phyloP scores from a whole-genome alignment of 2,329 filamentous ascomycete species.

The Colletotrichum gigasporum region DNA sequence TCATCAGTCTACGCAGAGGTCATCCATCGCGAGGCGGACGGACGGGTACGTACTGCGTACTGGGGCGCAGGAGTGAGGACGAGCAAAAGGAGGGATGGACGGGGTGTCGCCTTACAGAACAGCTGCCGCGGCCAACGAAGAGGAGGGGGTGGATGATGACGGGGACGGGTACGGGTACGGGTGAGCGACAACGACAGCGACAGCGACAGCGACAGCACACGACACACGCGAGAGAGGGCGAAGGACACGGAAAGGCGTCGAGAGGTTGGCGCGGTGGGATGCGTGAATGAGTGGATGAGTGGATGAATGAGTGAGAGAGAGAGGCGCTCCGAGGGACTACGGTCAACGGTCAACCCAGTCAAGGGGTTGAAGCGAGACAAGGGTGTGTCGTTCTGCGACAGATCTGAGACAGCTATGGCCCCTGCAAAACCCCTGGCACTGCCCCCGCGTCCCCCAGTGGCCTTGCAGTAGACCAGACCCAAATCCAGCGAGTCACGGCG shows the following conservation, averaged over 20 bases:
- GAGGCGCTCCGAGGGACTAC: not conserved
- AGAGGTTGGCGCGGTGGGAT: not conserved
- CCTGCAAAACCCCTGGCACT: conserved; percentile 37
- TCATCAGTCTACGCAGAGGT: not conserved
- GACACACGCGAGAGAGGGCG: not conserved
- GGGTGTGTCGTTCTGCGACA: conserved; percentile 49
- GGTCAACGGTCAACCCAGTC: conserved; percentile 28
- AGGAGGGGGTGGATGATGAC: too few species aligned
- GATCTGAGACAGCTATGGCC: conserved; percentile 50
- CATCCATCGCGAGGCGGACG: too few species aligned
- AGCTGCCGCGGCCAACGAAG: too few species aligned
- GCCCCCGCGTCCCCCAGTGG: conserved; percentile 34
- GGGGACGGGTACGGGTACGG: too few species aligned
- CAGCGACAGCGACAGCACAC: too few species aligned
- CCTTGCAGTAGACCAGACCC: conserved; percentile 23
- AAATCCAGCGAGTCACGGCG: conserved; percentile 29
- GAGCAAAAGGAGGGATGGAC: too few species aligned
- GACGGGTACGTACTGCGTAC: too few species aligned
- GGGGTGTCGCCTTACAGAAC: too few species aligned
- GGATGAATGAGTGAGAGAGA: not conserved
- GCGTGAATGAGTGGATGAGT: too few species aligned
- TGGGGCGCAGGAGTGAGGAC: too few species aligned
- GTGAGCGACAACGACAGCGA: too few species aligned
- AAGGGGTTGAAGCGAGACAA: conserved; percentile 31
- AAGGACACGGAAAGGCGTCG: not conserved